Base-by-base conservation (phyloP, 768 basidiomycete species). In the Suillus subaureus region DNA sequence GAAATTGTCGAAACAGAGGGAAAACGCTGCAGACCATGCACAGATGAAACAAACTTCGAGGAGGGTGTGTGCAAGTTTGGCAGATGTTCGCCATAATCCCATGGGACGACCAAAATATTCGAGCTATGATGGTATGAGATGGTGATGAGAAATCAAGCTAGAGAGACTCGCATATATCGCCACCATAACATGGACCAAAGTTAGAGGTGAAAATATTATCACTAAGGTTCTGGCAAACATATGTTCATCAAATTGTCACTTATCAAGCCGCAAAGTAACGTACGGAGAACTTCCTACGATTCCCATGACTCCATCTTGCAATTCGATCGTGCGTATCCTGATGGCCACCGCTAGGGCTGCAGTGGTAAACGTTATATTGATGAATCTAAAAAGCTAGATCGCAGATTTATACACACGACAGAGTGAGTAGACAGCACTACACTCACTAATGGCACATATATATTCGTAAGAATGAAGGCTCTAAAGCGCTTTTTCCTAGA, bases 101-200 rank as follows among this genome's bases (percentile, higher is more conserved):
- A 97, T 80, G 7, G 96, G 95, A 42, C 91, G 88, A 47, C 95
- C 92, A 72, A 96, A 96, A 78, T 97, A 97, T 78, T 97, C 95
- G 64, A 95, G 82, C 94, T 96, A 72, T 31, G 64, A 63, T 23
- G 61, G 45, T 62, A 63, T 69, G 37, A 76, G 71, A 61, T 68
- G 64, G 31, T 23, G 70, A 63, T 2, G 40, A 68, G 11, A 64
- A 42, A 33, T 61, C 15, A 60, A 37, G 67, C 54, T 35, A 42
- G 63, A 40, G 47, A 42, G 11, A 79, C 91, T 67, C 75, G 94
- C 92, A 77, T 96, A 96, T 70, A 96, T 87, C 52, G 93, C 91
- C 60, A 84, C 79, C 83, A 96, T 88, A 70, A 96, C 93, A 81
- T 95, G 93, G 11, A 91, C 81, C 31, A 96, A 81, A 13, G 94